Evolutionary conservation across 192 early-diverging fungal genomes (phyloP), one percentile per base, ranked within the genome.

Genomic region (Allomyces arbusculus): DNA sequence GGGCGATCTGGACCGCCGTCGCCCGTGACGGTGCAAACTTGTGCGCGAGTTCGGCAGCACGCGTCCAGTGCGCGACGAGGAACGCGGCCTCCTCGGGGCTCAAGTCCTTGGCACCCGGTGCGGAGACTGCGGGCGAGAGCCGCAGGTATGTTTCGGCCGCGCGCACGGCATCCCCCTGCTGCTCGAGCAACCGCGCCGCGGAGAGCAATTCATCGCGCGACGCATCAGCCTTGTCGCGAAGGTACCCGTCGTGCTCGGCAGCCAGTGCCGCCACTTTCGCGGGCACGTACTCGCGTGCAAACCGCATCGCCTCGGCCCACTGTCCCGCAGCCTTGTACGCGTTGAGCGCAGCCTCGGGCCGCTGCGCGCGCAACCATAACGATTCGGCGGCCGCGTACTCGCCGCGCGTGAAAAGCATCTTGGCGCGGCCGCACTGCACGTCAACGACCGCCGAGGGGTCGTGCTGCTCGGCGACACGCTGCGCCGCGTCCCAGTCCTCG

Each of bases 111-210:
- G 33, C 33, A 8, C 33, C 33, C 33, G 33, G 33, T 8, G 33
- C 33, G 7, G 33, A 3, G 4, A 40, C 33, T 0, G 72, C 68
- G 14, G 75, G 63, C 45, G 73, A 77, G 44, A 83, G 66, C 62
- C 80, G 82, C 61, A 85, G 69, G 67, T 85, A 85, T 71, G 80
- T 74, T 66, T 85, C 83, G 61, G 84, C 75, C 19, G 83, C 83
- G 7, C 78, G 61, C 1, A 74, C 66, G 64, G 81, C 78, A 58
- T 85, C 78, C 55, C 78, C 73, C 68, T 84, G 82, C 67, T 82
- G 79, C 65, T 85, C 83, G 61, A 84, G 64, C 24, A 71, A 10
- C 24, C 69, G 69, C 1, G 80, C 82, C 3, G 79, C 73, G 12
- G 71, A 65, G 0, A 83, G 45, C n/a, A 85, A 68, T 63, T 85